phyloP scores from a whole-genome alignment of 2,329 filamentous ascomycete genomes.

The Tolypocladium ovalisporum region DNA sequence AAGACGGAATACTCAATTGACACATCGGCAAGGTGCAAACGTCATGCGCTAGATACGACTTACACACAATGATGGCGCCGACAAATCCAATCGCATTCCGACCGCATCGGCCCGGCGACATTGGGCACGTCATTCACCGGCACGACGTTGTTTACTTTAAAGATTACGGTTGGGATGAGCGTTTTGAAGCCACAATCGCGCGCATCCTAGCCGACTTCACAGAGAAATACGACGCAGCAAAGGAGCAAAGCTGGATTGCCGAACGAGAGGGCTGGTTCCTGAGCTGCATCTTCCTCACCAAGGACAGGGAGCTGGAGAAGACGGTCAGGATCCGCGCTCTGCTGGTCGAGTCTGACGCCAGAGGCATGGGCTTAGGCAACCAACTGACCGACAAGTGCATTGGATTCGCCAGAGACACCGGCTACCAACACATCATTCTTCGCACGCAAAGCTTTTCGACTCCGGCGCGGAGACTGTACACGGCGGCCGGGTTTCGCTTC shows the following conservation, averaged over 20 bases:
- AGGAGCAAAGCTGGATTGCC: conserved; percentile 17
- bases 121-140: conserved; percentile 14
- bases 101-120: conserved; percentile 9
- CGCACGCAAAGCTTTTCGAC: conserved; percentile 8
- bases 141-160: conserved; percentile 12
- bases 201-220: conserved; percentile 14
- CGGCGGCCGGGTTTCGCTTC: conserved; percentile 8
- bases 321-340: conserved; percentile 13
- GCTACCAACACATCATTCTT: conserved; percentile 8
- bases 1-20: neutral
- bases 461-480: conserved; percentile 10
- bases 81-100: conserved; percentile 1
- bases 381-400: conserved; percentile 7
- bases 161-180: conserved; percentile 9
- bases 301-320: conserved; percentile 4
- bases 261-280: conserved; percentile 12
- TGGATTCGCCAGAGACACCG: conserved; percentile 8
- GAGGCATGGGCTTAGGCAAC: conserved; percentile 10
- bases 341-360: conserved; percentile 10
- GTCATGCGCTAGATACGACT: neutral
- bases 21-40: neutral
- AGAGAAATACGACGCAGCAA: conserved; percentile 8
- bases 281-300: conserved; percentile 13
- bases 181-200: conserved; percentile 12
- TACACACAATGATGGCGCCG: neutral